Base-by-base conservation (phyloP, 495 filamentous ascomycete species). In the Penicillium egyptiacum region DNA sequence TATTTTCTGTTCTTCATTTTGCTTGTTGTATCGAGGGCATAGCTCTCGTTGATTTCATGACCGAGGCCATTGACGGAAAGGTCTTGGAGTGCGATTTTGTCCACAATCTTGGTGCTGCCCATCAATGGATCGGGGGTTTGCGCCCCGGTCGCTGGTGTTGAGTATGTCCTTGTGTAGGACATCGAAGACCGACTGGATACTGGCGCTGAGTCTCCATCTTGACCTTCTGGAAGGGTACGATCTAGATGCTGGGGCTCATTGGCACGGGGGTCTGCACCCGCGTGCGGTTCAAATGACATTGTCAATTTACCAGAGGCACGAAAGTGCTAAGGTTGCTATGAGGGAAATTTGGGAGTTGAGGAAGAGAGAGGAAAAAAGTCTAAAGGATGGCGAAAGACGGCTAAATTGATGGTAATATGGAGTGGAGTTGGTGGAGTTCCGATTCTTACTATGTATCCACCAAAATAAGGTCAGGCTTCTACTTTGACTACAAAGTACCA, bases 91-190 rank as follows among this genome's bases (percentile, higher is more conserved):
- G 62, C 55, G 6, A 63, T 23, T 37, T 61, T 62, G 41, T 63
- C 59, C 30, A 65, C 44, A 6, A 42, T 37, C 9, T 33, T 55
- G 19, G 31, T 51, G 22, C 56, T 53, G 1, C 59, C 62, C 50
- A 68, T 42, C 6, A 68, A 44, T 20, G 62, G 62, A 40, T 68
- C 65, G 17, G 65, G 65, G 5, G 65, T 65, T 59, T 65, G 56
- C 4, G 65, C 55, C 26, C 62, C 62, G 45, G 62, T 68, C 44
- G 57, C 65, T 28, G 65, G 65, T 2, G 65, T 68, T 9, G 59
- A 55, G 31, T 60, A 65, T 16, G 50, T 57, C 23, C 56, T 60
- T 25, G 53, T 44, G 28, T 65, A 53, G 10, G 63, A 62, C 28
- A 65, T 63, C 3, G 65, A 68, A 2, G 65, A 65, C 12, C 59